Conservation (phyloP, 2,329 filamentous ascomycete species). For the Nemania diffusa region DNA sequence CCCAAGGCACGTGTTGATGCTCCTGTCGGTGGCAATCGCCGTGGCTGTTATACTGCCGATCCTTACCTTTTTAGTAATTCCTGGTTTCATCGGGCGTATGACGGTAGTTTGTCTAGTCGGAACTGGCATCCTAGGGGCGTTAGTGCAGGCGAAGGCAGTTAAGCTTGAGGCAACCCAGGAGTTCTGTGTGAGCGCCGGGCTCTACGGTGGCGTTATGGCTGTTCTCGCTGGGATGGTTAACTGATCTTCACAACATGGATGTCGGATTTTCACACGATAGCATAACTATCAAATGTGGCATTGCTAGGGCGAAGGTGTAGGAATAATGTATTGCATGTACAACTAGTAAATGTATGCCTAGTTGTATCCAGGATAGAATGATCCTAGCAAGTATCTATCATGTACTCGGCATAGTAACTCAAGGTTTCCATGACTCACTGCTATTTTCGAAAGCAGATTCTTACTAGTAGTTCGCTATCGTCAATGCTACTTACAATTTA, state of each 20-base stretch:
- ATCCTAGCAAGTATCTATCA: not conserved
- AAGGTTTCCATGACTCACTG: no score
- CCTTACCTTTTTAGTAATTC: slow-evolving; percentile 67
- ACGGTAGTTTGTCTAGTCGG: slow-evolving; percentile 65
- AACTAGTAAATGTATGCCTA: not conserved
- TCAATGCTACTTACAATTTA: no score
- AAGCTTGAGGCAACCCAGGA: slow-evolving; percentile 37
- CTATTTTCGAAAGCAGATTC: no score
- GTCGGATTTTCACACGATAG: not conserved
- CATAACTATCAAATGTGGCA: not conserved
- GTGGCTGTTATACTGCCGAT: slow-evolving; percentile 66
- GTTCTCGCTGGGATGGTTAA: slow-evolving; percentile 44
- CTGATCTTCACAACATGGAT: slow-evolving; percentile 11
- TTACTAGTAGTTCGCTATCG: no score
- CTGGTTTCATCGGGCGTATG: slow-evolving; percentile 66
- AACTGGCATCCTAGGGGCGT: slow-evolving; percentile 53
- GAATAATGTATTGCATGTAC: not conserved
- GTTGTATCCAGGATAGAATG: not conserved
- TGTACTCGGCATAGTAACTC: not conserved
- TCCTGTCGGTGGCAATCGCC: slow-evolving; percentile 58
- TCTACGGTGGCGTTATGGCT: slow-evolving; percentile 54
- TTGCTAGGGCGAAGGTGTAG: not conserved
- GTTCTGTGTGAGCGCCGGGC: slow-evolving; percentile 45
- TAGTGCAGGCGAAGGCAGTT: slow-evolving; percentile 43
- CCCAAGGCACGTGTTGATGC: slow-evolving; percentile 34